Evolutionary conservation across 306 rosid genomes (phyloP).

Genomic region (Senna siamea): DNA sequence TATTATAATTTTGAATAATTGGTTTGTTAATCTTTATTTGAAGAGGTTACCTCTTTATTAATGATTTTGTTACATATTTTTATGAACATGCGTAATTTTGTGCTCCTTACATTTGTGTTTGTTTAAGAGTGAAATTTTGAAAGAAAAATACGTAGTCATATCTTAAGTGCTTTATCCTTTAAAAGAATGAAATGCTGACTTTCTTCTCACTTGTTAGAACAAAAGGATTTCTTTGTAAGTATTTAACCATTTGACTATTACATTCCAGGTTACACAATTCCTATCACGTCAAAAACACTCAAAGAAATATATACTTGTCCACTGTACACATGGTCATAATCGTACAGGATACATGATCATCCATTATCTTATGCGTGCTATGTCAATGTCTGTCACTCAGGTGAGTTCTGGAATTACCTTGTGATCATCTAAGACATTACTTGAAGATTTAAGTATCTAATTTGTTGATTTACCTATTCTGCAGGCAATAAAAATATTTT

Average conservation of each 20-base stretch:
- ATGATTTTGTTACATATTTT: constrained; percentile 10
- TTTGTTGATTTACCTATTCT: constrained; percentile 38
- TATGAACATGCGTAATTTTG: constrained; percentile 6
- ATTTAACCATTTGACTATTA: constrained; percentile 28
- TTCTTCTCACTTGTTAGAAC: constrained; percentile 5
- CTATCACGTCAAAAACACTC: constrained; percentile 81
- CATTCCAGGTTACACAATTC: constrained; percentile 80
- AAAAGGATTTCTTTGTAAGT: not conserved
- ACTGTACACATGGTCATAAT: constrained; percentile 98
- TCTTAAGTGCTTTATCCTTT: not conserved
- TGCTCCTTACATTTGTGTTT: constrained; percentile 12
- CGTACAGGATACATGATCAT: constrained; percentile 98
- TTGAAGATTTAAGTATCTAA: constrained; percentile 10
- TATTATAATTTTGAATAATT: not conserved
- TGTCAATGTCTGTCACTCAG: constrained; percentile 77
- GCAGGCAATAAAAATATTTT: constrained; percentile 83
- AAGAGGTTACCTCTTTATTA: constrained; percentile 16
- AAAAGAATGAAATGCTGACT: not conserved
- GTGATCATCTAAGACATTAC: constrained; percentile 18
- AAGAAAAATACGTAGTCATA: not conserved
- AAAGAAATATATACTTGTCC: constrained; percentile 92
- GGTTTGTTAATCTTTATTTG: constrained; percentile 30
- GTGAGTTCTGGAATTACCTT: constrained; percentile 50
- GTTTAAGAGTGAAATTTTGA: not conserved
- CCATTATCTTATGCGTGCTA: constrained; percentile 88